Base-by-base conservation (phyloP, 2,329 filamentous ascomycete species). In the Graphilbum fragrans region DNA sequence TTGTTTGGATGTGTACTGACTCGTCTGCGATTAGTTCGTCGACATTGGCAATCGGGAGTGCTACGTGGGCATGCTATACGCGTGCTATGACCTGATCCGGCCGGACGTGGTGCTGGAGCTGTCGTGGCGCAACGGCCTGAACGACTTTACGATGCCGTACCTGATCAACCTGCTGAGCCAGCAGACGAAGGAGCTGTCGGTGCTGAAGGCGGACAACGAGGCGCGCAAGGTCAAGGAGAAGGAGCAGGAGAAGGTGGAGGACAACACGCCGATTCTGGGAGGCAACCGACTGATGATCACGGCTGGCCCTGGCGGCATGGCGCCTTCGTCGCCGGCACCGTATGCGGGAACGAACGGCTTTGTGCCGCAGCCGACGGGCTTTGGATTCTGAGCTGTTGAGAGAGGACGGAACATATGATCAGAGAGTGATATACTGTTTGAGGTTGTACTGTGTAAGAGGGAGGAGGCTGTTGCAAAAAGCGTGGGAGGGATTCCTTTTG, bases 61-160 rank as follows among this genome's bases (percentile, higher is more conserved):
- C 74, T 98, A 94, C 59, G 92, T 95, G n/a, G 93, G 88, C 58
- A 98, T 98, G 88, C 75, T 98, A 38, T 98, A 98, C 58, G 82
- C 93, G 40, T 98, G 92, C 72, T 94, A 98, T 64, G 92, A 96
- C 45, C 82, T 98, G 47, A 88, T 98, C 52, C 86, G 86, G 17
- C 82, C 93, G 4, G 87, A 96, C 57, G 71, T 93, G 40, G 82
- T 98, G 45, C 77, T 98, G 62, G 92, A 98, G 67, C 76, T 98
- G 44, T 96, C 92, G 45, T 98, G 92, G 92, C 90, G 92, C 53
- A 74, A 94, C 58, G 86, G 87, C 45, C 81, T 98, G 32, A 79
- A 81, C 54, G 92, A 98, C 67, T 98, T 94, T 66, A 94, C 88
- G 37, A 98, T 98, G 93, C 92, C 92, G 17, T 98, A 94, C 72